phyloP scores from a whole-genome alignment of 1,139 yeast species.

The Hyphopichia burtonii region DNA sequence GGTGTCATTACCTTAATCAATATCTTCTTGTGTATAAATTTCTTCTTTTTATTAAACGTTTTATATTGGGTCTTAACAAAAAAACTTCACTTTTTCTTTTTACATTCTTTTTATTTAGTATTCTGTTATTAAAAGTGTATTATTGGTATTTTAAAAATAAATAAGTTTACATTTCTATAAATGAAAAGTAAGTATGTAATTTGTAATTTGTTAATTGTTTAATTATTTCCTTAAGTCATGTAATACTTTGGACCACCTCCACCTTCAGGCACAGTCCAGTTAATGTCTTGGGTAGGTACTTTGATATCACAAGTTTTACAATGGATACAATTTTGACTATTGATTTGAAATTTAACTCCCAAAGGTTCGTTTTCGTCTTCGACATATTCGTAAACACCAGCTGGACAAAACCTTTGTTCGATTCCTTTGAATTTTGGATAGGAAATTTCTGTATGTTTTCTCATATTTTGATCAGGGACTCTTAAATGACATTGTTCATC shows the following conservation, averaged over 20 bases:
- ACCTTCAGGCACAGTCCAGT: constrained; percentile 97
- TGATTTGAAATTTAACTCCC: constrained; percentile 86
- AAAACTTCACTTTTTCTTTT: background rate
- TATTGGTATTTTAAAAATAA: background rate
- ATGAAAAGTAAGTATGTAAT: background rate
- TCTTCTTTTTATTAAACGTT: background rate
- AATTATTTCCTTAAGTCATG: constrained; percentile 46
- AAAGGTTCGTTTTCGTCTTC: constrained; percentile 57
- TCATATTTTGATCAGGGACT: constrained; percentile 69
- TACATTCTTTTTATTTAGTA: background rate
- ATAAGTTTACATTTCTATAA: background rate
- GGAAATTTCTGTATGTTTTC: constrained; percentile 62
- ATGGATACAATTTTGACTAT: constrained; percentile 95
- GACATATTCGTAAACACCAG: constrained; percentile 94
- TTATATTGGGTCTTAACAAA: background rate
- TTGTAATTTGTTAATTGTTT: background rate
- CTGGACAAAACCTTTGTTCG: constrained; percentile 93
- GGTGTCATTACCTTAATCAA: background rate
- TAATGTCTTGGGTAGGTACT: constrained; percentile 90
- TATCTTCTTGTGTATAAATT: background rate
- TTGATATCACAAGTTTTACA: constrained; percentile 98
- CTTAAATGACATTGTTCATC: constrained; percentile 88
- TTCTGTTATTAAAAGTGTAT: background rate
- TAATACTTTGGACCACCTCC: constrained; percentile 97
- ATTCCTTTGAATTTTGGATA: constrained; percentile 82